Evolutionary conservation across 768 basidiomycete genomes (phyloP).

Genomic region (Psilocybe cubensis): DNA sequence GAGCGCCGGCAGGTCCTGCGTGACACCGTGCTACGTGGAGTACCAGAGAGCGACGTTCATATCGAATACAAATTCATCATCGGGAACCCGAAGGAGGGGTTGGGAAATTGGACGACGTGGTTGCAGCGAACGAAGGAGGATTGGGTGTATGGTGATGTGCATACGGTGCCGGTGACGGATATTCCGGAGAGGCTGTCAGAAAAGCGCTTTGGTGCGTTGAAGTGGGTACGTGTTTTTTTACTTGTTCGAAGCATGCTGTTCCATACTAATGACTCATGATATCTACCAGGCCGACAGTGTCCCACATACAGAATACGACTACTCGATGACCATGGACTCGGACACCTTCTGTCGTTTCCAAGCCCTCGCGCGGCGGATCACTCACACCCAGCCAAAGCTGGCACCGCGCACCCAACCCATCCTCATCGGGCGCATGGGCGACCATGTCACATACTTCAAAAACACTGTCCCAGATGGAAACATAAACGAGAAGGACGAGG

Average conservation of each 20-base stretch:
- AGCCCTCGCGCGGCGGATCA: constrained; percentile 1
- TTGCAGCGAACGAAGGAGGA: background rate
- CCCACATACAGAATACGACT: constrained; percentile 2
- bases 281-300: constrained; percentile 1
- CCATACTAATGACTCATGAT: background rate
- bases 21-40: constrained; percentile 3
- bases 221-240: constrained; percentile 6
- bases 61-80: constrained; percentile 9
- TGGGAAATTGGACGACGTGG: background rate
- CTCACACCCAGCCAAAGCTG: background rate
- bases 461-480: constrained; percentile 6
- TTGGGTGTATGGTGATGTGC: background rate
- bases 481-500: constrained; percentile 1
- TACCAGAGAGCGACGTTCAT: background rate
- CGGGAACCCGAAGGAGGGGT: background rate
- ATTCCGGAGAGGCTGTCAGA: constrained; percentile 12
- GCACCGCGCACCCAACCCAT: constrained; percentile 5
- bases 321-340: constrained; percentile 10
- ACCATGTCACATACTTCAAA: constrained; percentile 5
- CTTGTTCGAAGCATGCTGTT: background rate
- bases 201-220: constrained; percentile 11
- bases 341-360: constrained; percentile 12
- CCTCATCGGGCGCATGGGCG: constrained; percentile 8
- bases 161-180: constrained; percentile 1
- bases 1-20: constrained; percentile 5